Evolutionary conservation across 306 rosid genomes (phyloP), one percentile per base, ranked within the genome.

Genomic region (Hippophae tibetana): DNA sequence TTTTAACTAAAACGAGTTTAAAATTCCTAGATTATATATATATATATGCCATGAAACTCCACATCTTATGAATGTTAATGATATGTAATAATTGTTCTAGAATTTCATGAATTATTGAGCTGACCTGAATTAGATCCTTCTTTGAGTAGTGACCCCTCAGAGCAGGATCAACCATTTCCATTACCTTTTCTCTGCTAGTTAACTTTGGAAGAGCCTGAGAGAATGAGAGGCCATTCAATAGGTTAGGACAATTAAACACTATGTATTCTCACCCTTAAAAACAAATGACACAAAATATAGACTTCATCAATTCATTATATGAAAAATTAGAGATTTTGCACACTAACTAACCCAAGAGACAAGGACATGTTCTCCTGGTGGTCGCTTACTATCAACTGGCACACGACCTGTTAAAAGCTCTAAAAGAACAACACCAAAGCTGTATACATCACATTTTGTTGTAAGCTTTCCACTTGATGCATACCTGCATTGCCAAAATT

Each of bases 201-300:
- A 93, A 63, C 75, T 84, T 79, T 61, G 99, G 95, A 76, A 93
- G 95, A 69, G 95, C 97, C 99, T 92, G 78, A 58, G 95, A 69
- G 95, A 95, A 96, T 92, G 78, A 58, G 18, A 61, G 72, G 66
- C 40, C 60, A 69, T 60, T 66, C n/a, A 54, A 10, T n/a, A 54
- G 43, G 57, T 62, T 42, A 44, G 26, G 44, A 41, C 57, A 13
- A 58, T 27, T 44, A 7, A 14, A 50, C 6, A 46, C 31, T 10
- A 45, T 27, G 41, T 56, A 40, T 58, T 23, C 47, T 56, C 27
- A 7, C 69, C 55, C 12, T 12, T 7, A 25, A 71, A 27, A 18
- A 18, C 23, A 18, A 18, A 18, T 18, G 23, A 18, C 23, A 18
- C 23, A 18, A 18, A 18, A 18, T 18, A 18, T 18, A 18, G 23